Percentiles rank a stretch among this genome's conserved stretches.
Evolutionary conservation across 352 stramenopile genomes (phyloP).

Genomic region (Globisporangium solare): DNA sequence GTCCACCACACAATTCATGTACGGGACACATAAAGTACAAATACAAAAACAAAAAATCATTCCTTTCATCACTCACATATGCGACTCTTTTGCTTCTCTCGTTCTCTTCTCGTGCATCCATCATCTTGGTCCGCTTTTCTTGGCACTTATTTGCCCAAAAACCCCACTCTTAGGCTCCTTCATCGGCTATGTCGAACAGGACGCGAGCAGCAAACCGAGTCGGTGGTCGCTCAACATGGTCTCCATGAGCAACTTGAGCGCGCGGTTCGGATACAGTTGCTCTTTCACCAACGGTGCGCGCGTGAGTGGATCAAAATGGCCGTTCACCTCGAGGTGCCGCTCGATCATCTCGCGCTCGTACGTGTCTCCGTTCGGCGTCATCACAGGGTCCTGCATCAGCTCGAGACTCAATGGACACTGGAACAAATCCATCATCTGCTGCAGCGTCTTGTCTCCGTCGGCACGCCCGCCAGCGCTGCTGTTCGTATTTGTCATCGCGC

Average conservation of each 20-base stretch:
- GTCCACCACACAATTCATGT: too few relatives aligned
- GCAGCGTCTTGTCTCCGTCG: slow-evolving; percentile 32
- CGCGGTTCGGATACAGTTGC: slow-evolving; percentile 62
- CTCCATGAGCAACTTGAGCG: slow-evolving; percentile 71
- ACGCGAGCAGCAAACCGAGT: slow-evolving; percentile 47
- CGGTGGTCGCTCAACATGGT: slow-evolving; percentile 59
- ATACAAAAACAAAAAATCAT: too few relatives aligned
- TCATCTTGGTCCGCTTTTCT: too few relatives aligned
- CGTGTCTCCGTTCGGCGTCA: slow-evolving; percentile 65
- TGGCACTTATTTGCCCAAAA: too few relatives aligned
- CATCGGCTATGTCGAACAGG: slow-evolving; percentile 9
- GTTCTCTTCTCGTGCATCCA: too few relatives aligned
- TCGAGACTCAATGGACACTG: slow-evolving; percentile 71
- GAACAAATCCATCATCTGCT: slow-evolving; percentile 70
- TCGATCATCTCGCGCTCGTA: slow-evolving; percentile 81
- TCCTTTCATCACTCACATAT: too few relatives aligned
- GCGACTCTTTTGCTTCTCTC: too few relatives aligned
- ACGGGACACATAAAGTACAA: too few relatives aligned
- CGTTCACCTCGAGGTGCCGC: slow-evolving; percentile 63
- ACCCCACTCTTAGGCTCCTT: too few relatives aligned
- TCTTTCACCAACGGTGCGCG: slow-evolving; percentile 45
- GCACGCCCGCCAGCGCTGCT: slow-evolving; percentile 9
- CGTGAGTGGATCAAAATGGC: slow-evolving; percentile 69
- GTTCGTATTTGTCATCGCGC: background rate
- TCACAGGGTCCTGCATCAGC: slow-evolving; percentile 74